Evolutionary conservation across 139 green algal genomes (phyloP).

Genomic region (Medakamo hakoo): DNA sequence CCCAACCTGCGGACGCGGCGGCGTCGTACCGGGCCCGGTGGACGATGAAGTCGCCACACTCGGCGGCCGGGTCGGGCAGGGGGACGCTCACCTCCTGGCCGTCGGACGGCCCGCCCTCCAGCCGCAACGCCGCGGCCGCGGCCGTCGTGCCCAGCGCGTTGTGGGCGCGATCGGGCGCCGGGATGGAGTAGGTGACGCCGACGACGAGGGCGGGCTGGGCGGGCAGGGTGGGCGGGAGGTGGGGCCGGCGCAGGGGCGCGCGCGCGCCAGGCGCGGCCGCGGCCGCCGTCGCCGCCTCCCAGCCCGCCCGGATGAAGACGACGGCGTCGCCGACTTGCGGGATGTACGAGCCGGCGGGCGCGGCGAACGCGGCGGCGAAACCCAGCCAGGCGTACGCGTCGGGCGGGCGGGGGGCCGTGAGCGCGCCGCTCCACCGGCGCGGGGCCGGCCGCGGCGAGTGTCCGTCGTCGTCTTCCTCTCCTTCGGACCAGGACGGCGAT

Average conservation of each 20-base stretch:
- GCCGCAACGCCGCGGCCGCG: too few species aligned
- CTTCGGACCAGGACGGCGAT: neutral
- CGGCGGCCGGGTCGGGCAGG: neutral
- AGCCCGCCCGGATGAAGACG: neutral
- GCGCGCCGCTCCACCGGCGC: too few species aligned
- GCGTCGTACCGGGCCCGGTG: neutral
- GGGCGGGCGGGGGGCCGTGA: too few species aligned
- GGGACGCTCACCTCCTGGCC: neutral
- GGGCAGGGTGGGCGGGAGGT: neutral
- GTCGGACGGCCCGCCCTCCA: too few species aligned
- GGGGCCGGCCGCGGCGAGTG: too few species aligned
- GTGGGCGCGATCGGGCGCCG: too few species aligned
- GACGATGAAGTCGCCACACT: neutral
- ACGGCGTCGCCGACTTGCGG: neutral
- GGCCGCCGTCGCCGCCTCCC: too few species aligned
- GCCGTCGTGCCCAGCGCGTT: too few species aligned
- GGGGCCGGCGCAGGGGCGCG: too few species aligned
- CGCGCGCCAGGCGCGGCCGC: too few species aligned
- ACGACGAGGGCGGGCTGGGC: neutral
- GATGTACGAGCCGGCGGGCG: neutral
- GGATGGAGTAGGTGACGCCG: neutral
- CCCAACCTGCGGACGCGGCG: neutral
- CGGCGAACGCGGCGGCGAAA: too few species aligned
- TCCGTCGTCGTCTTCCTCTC: too few species aligned
- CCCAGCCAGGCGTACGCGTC: neutral